phyloP scores from a whole-genome alignment of 2,329 filamentous ascomycete genomes.

The Fusarium nygamai region DNA sequence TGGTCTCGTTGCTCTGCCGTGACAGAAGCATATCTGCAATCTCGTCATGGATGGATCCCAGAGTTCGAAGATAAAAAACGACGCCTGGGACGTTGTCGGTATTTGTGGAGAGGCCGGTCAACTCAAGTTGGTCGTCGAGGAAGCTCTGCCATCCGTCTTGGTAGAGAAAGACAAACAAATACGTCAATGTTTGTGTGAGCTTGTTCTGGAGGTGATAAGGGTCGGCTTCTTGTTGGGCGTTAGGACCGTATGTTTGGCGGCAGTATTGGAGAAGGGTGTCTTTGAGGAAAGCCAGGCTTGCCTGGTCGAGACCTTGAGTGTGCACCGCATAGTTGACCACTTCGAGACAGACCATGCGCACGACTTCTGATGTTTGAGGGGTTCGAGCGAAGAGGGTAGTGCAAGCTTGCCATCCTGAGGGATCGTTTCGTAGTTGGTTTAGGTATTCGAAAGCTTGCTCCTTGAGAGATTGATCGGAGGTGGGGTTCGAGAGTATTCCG shows the following conservation, averaged over 20 bases:
- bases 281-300: slow-evolving; percentile 79
- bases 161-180: slow-evolving; percentile 90
- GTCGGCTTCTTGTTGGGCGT: slow-evolving; percentile 70
- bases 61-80: slow-evolving; percentile 86
- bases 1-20: slow-evolving; percentile 80
- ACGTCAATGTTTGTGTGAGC: slow-evolving; percentile 93
- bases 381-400: slow-evolving; percentile 83
- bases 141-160: slow-evolving; percentile 87
- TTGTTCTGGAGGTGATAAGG: slow-evolving; percentile 90
- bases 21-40: slow-evolving; percentile 92
- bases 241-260: slow-evolving; percentile 75
- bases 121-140: slow-evolving; percentile 85
- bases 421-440: slow-evolving; percentile 80
- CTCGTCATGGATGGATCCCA: slow-evolving; percentile 93
- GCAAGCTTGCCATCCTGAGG: slow-evolving; percentile 90
- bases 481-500: slow-evolving; percentile 88
- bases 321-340: slow-evolving; percentile 93
- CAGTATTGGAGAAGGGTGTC: slow-evolving; percentile 85
- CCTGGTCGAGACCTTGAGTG: slow-evolving; percentile 76
- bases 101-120: slow-evolving; percentile 73
- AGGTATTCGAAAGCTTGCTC: slow-evolving; percentile 84
- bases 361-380: slow-evolving; percentile 81
- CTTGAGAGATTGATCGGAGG: slow-evolving; percentile 79
- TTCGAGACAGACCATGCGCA: slow-evolving; percentile 89
- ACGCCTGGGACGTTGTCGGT: slow-evolving; percentile 79